phyloP scores from a whole-genome alignment of 306 rosid genomes.

The Quercus alba region DNA sequence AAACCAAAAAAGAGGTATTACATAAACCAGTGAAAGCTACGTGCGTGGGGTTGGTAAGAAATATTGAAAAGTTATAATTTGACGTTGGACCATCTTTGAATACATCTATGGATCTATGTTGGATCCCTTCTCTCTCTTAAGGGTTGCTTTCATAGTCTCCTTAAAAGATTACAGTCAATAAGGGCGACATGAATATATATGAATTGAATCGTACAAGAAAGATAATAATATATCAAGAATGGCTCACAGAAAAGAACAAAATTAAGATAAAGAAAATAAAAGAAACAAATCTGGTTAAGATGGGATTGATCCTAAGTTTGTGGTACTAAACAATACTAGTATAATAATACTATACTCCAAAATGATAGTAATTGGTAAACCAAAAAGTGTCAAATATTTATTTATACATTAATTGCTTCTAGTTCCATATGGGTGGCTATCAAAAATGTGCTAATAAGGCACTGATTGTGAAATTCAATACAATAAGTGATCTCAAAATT shows the following conservation, averaged over 20 bases:
- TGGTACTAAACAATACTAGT: too few relatives aligned
- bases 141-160: not conserved
- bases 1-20: not conserved
- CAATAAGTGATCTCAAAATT: not conserved
- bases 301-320: too few relatives aligned
- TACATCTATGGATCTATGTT: not conserved
- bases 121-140: not conserved
- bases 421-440: not conserved
- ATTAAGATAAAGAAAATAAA: not conserved
- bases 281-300: not conserved
- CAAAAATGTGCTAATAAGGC: not conserved
- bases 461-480: not conserved
- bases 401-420: not conserved
- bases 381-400: not conserved
- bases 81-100: conserved; percentile 5
- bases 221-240: not conserved
- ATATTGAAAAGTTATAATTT: conserved; percentile 7
- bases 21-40: not conserved
- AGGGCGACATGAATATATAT: conserved; percentile 28
- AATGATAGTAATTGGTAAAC: not conserved
- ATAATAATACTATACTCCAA: too few relatives aligned
- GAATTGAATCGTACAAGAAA: conserved; percentile 1
- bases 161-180: conserved; percentile 32
- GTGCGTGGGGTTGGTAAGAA: not conserved
- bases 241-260: not conserved